These are phyloP conservation scores for Ilyonectria robusta DNA, from an alignment of 2,329 filamentous ascomycete genomes.

Conservation along the genomic window DNA sequence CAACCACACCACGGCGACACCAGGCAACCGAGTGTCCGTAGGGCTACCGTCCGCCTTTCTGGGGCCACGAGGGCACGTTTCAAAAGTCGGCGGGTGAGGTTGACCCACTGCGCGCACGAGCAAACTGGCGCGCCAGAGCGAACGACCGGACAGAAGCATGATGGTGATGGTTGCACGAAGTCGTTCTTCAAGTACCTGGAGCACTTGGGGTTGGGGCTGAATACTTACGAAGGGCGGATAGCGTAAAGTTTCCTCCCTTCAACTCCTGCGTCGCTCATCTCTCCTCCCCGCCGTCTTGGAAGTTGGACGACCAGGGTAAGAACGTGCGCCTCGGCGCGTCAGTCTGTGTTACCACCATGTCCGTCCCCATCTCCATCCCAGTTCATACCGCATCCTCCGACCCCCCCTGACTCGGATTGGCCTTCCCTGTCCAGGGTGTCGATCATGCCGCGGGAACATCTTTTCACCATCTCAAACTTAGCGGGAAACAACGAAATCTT, in stretches of 20 bases:
- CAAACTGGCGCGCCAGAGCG: background rate
- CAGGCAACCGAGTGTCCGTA: slow-evolving; percentile 2
- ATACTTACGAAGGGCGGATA: background rate
- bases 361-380: slow-evolving; percentile 22
- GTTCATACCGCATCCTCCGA: slow-evolving; percentile 17
- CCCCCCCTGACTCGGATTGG: slow-evolving; percentile 16
- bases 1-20: background rate
- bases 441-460: slow-evolving; percentile 15
- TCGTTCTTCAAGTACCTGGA: background rate
- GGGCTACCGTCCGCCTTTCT: slow-evolving; percentile 1
- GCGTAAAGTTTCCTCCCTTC: background rate
- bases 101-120: slow-evolving; percentile 19
- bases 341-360: slow-evolving; percentile 9
- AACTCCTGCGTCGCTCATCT: background rate
- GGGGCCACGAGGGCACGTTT: slow-evolving; percentile 21
- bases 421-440: slow-evolving; percentile 10
- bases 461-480: background rate
- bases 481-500: background rate
- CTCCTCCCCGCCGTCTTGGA: background rate
- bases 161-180: background rate
- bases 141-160: background rate
- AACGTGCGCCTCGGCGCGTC: background rate
- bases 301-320: background rate
- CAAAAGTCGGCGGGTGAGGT: slow-evolving; percentile 21
- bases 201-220: background rate